Conservation (phyloP, 441 rosid species). For the Pelargonium myrrhifolium region DNA sequence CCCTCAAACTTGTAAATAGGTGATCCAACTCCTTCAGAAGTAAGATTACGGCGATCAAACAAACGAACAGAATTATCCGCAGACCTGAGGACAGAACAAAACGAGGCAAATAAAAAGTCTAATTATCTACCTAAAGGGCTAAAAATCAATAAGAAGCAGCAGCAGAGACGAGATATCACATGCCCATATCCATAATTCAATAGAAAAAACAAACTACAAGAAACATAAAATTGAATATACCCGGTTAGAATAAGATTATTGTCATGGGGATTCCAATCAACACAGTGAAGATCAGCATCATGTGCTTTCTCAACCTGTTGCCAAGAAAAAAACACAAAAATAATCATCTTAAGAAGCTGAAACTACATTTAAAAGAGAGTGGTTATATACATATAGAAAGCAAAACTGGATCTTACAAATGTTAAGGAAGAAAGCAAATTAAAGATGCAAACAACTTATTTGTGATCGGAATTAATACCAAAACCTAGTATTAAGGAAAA, state of each 20-base stretch:
- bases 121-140: background rate
- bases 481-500: background rate
- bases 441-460: background rate
- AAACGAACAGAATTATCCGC: constrained; percentile 85
- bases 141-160: background rate
- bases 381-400: background rate
- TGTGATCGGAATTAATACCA: background rate
- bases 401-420: background rate
- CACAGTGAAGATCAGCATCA: constrained; percentile 92
- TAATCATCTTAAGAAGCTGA: background rate
- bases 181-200: background rate
- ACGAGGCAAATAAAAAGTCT: background rate
- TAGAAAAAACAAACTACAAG: background rate
- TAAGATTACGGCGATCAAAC: constrained; percentile 84
- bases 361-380: background rate
- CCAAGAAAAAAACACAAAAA: background rate
- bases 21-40: constrained; percentile 66
- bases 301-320: constrained; percentile 91
- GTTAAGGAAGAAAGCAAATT: background rate
- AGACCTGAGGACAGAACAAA: constrained; percentile 42
- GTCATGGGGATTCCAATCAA: constrained; percentile 92
- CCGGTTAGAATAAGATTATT: constrained; percentile 85
- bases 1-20: constrained; percentile 87
- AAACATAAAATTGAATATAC: constrained; percentile 35
- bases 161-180: background rate